Conservation (phyloP, 768 basidiomycete species). For the Tulasnella sp. region DNA sequence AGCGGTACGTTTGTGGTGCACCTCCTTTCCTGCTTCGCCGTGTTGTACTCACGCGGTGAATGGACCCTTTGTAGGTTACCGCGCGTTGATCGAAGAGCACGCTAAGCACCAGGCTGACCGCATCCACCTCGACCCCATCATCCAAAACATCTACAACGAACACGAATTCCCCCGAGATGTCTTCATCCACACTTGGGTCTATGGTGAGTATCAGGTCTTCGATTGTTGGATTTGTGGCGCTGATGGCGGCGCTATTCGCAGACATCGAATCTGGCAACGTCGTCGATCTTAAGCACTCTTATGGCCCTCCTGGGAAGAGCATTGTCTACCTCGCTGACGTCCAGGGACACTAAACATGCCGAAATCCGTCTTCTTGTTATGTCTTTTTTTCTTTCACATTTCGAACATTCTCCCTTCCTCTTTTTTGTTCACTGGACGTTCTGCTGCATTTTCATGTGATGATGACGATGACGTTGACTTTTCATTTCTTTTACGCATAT, state of each 20-base stretch:
- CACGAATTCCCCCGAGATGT: neutral
- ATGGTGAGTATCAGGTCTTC: neutral
- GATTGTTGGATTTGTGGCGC: neutral
- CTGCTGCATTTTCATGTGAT: no score
- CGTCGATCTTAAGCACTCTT: constrained; percentile 15
- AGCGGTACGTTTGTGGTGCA: neutral
- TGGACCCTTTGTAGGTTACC: constrained; percentile 13
- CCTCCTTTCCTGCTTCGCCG: neutral
- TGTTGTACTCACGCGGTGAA: neutral
- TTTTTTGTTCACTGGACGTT: no score
- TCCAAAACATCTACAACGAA: constrained; percentile 6
- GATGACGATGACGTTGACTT: no score
- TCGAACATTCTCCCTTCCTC: no score
- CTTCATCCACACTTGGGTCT: constrained; percentile 17
- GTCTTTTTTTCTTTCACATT: no score
- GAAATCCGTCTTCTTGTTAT: no score
- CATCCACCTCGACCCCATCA: constrained; percentile 8
- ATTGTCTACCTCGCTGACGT: neutral
- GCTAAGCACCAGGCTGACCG: constrained; percentile 11
- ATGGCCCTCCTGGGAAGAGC: constrained; percentile 5
- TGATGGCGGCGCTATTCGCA: neutral
- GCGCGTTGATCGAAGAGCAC: constrained; percentile 17
- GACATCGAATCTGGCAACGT: constrained; percentile 15
- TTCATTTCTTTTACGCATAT: no score
- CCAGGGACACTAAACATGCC: neutral